Evolutionary conservation across 345 rosid species (phyloP).

Genomic region (Populus pruinosa): DNA sequence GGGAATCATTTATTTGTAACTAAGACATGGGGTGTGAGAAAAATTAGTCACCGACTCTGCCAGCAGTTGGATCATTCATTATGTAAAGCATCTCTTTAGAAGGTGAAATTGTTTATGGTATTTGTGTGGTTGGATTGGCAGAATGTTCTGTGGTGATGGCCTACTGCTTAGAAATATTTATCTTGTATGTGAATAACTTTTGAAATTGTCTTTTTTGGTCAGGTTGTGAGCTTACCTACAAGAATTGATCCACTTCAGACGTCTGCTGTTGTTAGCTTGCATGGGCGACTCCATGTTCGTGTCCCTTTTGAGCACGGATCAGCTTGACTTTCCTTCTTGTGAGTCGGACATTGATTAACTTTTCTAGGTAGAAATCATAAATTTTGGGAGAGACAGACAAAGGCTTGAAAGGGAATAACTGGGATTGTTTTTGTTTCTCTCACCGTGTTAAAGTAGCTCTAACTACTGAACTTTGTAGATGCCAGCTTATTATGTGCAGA

Average conservation of each 20-base stretch:
- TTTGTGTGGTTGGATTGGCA: not conserved
- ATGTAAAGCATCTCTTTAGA: not conserved
- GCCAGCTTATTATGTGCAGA: not conserved
- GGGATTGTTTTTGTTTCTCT: not conserved
- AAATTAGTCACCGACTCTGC: too few species aligned
- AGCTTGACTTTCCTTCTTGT: constrained; percentile 10
- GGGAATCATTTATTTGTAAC: not conserved
- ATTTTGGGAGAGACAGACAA: constrained; percentile 12
- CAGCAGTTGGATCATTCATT: too few species aligned
- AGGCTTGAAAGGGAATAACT: not conserved
- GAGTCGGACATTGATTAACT: not conserved
- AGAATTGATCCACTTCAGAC: constrained; percentile 77
- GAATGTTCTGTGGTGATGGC: not conserved
- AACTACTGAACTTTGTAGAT: constrained; percentile 4
- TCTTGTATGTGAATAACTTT: not conserved
- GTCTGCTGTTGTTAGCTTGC: constrained; percentile 70
- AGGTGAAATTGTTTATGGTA: not conserved
- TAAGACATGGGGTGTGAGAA: not conserved
- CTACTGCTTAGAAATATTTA: not conserved
- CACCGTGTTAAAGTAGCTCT: not conserved
- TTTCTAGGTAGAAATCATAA: constrained; percentile 16
- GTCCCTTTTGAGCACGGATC: constrained; percentile 47
- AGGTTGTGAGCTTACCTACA: constrained; percentile 67
- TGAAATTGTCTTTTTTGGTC: constrained; percentile 17
- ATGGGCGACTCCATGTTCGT: constrained; percentile 67